Evolutionary conservation across 2,329 filamentous ascomycete genomes (phyloP).

Genomic region (Penicillium sp.): DNA sequence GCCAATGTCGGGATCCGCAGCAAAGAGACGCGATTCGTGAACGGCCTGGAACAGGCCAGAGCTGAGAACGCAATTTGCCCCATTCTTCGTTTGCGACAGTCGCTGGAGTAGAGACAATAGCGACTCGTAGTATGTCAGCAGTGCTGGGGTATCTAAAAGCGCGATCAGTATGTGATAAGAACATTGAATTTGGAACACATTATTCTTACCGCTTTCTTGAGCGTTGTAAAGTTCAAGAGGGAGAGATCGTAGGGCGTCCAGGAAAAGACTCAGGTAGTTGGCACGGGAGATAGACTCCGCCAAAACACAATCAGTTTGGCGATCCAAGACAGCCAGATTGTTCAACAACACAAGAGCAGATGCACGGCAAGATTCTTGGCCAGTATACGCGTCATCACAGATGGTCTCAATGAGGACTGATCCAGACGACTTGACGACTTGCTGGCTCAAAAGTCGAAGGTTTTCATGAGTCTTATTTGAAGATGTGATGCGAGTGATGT

Average conservation of each 20-base stretch:
- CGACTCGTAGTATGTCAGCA: slow-evolving; percentile 67
- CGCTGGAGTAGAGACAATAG: slow-evolving; percentile 81
- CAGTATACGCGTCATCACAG: slow-evolving; percentile 90
- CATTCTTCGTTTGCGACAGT: slow-evolving; percentile 79
- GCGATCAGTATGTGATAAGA: slow-evolving; percentile 2
- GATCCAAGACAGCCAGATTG: slow-evolving; percentile 72
- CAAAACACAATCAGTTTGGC: slow-evolving; percentile 70
- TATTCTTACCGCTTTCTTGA: slow-evolving; percentile 55
- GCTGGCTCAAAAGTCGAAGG: slow-evolving; percentile 55
- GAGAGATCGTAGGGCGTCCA: slow-evolving; percentile 81
- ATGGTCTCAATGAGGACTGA: slow-evolving; percentile 80
- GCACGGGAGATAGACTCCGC: slow-evolving; percentile 78
- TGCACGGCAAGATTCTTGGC: slow-evolving; percentile 77
- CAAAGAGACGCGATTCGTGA: slow-evolving; percentile 80
- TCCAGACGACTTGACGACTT: slow-evolving; percentile 77
- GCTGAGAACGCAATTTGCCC: slow-evolving; percentile 83
- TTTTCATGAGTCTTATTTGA: slow-evolving; percentile 52
- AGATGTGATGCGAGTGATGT: slow-evolving; percentile 67
- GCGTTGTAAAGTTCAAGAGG: slow-evolving; percentile 69
- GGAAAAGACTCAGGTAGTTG: slow-evolving; percentile 87
- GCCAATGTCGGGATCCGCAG: slow-evolving; percentile 88
- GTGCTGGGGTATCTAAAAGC: slow-evolving; percentile 52
- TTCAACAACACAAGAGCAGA: slow-evolving; percentile 84
- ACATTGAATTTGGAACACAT: background rate
- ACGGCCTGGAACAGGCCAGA: slow-evolving; percentile 83